Conservation (phyloP, 129 eudicot species). For the Gnaphalium uliginosum region DNA sequence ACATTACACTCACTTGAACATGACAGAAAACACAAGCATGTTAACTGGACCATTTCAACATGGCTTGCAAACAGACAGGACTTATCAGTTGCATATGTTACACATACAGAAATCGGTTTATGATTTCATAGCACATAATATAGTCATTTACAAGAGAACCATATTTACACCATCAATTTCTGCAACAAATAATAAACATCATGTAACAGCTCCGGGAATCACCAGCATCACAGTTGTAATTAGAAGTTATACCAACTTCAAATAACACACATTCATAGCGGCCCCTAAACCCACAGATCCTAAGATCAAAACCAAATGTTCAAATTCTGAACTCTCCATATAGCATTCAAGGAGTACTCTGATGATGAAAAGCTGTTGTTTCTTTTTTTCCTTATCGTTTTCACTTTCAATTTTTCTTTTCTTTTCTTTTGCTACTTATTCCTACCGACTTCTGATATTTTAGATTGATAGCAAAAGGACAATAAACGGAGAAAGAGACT, state of each 20-base stretch:
- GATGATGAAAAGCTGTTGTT: conserved; percentile 15
- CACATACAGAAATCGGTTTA: not conserved
- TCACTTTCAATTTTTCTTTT: no score
- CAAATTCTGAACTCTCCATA: conserved; percentile 7
- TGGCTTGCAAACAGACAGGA: not conserved
- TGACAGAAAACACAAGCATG: conserved; percentile 22
- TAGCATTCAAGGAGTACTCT: not conserved
- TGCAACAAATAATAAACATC: conserved; percentile 21
- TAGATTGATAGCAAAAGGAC: conserved; percentile 13
- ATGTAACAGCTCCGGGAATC: not conserved
- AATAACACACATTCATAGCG: not conserved
- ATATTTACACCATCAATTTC: conserved; percentile 25
- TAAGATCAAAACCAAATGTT: not conserved
- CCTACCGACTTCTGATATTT: not conserved
- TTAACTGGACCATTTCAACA: not conserved
- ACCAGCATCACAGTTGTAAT: not conserved
- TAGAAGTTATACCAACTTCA: not conserved
- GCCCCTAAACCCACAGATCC: conserved; percentile 10
- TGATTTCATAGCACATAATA: conserved; percentile 8
- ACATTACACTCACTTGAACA: conserved; percentile 2
- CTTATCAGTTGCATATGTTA: not conserved
- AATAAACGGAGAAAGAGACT: conserved; percentile 2
- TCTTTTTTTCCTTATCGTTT: no score
- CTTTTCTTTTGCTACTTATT: conserved; percentile 18
- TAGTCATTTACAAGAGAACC: conserved; percentile 21